phyloP scores from a whole-genome alignment of 371 early-diverging fungal species.

The Encephalitozoon hellem region DNA sequence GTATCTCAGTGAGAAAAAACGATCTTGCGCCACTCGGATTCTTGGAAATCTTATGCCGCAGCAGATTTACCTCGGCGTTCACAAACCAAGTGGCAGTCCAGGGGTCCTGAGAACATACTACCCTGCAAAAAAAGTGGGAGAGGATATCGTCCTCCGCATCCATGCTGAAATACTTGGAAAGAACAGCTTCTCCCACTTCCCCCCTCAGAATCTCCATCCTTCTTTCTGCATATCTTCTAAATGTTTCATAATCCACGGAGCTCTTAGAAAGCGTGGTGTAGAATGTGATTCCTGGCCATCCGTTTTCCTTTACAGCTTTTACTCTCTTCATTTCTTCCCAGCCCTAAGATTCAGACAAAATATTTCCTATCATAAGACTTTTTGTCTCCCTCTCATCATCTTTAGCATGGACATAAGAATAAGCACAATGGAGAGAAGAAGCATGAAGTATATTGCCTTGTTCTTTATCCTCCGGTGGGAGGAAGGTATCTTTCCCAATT shows the following conservation, averaged over 20 bases:
- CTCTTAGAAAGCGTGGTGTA: constrained; percentile 17
- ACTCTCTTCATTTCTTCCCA: constrained; percentile 21
- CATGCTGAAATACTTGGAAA: background rate
- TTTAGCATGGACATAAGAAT: constrained; percentile 25
- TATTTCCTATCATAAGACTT: background rate
- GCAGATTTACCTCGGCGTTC: constrained; percentile 48
- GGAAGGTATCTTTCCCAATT: constrained; percentile 40
- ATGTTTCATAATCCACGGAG: constrained; percentile 31
- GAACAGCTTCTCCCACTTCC: background rate
- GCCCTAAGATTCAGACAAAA: background rate
- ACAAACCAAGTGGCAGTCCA: constrained; percentile 55
- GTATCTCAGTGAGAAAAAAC: constrained; percentile 43
- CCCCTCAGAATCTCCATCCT: constrained; percentile 19
- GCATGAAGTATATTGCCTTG: constrained; percentile 41
- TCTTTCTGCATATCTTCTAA: constrained; percentile 3
- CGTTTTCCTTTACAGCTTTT: background rate
- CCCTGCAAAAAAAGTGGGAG: constrained; percentile 39
- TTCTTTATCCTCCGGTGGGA: constrained; percentile 33
- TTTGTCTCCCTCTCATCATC: background rate
- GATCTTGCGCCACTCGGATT: background rate
- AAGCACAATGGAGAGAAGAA: constrained; percentile 23
- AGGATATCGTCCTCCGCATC: constrained; percentile 26
- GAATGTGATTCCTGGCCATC: constrained; percentile 15
- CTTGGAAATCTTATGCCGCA: constrained; percentile 27
- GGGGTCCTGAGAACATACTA: constrained; percentile 27